Evolutionary conservation across 2,329 filamentous ascomycete species (phyloP).

Genomic region (Colletotrichum sp.): DNA sequence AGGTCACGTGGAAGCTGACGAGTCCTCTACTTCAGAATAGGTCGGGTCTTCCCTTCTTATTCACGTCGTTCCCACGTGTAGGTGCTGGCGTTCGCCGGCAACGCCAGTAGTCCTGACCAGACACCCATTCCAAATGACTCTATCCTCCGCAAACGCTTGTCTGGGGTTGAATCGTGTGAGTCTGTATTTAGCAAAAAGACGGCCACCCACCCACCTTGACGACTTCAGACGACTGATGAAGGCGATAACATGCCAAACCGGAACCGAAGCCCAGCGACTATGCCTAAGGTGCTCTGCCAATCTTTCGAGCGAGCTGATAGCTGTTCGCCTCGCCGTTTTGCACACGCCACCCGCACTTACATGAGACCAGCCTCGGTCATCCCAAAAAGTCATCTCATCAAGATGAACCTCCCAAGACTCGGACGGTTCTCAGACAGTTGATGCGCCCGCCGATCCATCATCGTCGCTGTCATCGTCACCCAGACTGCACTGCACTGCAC

Average conservation of each 20-base stretch:
- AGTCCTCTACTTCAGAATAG: constrained; percentile 9
- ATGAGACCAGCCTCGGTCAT: neutral
- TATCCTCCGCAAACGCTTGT: neutral
- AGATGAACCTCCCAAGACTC: neutral
- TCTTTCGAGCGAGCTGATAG: neutral
- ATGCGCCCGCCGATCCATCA: neutral
- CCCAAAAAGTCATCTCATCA: neutral
- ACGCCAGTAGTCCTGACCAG: neutral
- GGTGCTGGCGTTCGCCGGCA: neutral
- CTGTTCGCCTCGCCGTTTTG: neutral
- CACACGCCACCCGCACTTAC: neutral
- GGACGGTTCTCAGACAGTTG: neutral
- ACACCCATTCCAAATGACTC: constrained; percentile 8
- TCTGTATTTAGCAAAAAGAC: constrained; percentile 13
- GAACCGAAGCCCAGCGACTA: neutral
- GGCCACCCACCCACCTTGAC: neutral
- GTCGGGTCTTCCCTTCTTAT: constrained; percentile 9
- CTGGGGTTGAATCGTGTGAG: constrained; percentile 3
- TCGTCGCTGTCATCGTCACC: neutral
- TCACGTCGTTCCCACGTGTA: neutral
- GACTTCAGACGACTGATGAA: neutral
- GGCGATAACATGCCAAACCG: neutral
- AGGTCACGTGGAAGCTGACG: constrained; percentile 5
- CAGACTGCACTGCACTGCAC: neutral
- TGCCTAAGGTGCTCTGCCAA: neutral